These are phyloP conservation scores for Pinus albicaulis DNA, from an alignment of 75 land plant species.

Conservation along the genomic window DNA sequence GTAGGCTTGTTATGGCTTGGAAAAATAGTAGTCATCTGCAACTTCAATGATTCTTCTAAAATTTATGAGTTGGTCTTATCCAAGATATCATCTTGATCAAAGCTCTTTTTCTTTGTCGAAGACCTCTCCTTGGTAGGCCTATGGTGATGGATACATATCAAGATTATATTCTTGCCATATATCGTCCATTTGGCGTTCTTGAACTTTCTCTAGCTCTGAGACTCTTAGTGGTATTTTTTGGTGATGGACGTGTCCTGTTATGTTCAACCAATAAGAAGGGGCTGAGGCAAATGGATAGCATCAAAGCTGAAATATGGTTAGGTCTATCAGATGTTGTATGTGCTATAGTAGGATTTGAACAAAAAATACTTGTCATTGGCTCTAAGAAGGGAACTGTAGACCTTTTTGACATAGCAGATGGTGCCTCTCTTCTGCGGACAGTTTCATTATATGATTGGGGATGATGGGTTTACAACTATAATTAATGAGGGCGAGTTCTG, in stretches of 20 bases:
- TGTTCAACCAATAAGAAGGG: slow-evolving; percentile 79
- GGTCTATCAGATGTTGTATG: slow-evolving; percentile 73
- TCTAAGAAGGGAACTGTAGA: slow-evolving; percentile 74
- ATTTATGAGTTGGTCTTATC: no score
- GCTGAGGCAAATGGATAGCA: slow-evolving; percentile 49
- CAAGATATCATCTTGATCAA: no score
- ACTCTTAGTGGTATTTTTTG: slow-evolving; percentile 58
- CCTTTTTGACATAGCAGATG: slow-evolving; percentile 76
- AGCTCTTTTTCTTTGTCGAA: no score
- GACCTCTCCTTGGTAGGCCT: no score
- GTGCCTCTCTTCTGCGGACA: slow-evolving; percentile 57
- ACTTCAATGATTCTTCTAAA: slow-evolving; percentile 64
- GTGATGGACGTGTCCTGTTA: slow-evolving; percentile 61
- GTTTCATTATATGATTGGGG: slow-evolving; percentile 96
- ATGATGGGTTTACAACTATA: no score
- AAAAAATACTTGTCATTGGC: slow-evolving; percentile 84
- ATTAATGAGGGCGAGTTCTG: no score
- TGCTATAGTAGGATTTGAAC: slow-evolving; percentile 69
- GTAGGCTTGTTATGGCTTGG: slow-evolving; percentile 92
- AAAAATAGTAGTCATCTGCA: slow-evolving; percentile 91
- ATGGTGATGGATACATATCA: no score
- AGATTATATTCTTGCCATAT: no score
- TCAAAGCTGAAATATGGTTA: slow-evolving; percentile 69
- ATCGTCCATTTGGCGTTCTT: no score
- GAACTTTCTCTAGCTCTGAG: slow-evolving; percentile 64